Evolutionary conservation across 208 protist species (phyloP).

Genomic region (Leptomonas pyrrhocoris): DNA sequence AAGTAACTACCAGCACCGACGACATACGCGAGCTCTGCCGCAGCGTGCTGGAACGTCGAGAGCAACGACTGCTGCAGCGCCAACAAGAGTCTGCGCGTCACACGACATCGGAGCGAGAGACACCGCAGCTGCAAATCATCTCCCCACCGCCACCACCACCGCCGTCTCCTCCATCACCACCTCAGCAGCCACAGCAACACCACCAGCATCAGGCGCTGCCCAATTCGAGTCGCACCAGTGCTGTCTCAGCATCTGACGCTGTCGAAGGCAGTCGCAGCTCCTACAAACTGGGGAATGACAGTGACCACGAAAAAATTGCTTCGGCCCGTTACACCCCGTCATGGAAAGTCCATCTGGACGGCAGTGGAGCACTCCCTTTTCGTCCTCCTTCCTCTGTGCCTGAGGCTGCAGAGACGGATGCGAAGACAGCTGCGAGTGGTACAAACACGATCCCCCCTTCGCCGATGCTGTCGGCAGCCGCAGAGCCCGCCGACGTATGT

Average conservation of each 20-base stretch:
- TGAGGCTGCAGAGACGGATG: background rate
- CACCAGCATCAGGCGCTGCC: background rate
- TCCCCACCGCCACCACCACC: background rate
- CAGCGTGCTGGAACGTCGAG: constrained; percentile 15
- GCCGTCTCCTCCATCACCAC: background rate
- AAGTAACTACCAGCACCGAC: background rate
- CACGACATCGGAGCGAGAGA: background rate
- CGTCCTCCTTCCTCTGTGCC: background rate
- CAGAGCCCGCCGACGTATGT: background rate
- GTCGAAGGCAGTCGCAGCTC: constrained; percentile 3
- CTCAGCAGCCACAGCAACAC: background rate
- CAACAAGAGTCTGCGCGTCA: background rate
- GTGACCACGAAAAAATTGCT: background rate
- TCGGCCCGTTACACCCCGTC: background rate
- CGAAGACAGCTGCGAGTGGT: background rate
- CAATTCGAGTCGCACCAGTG: background rate
- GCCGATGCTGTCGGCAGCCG: background rate
- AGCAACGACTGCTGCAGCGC: constrained; percentile 10
- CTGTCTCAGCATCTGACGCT: background rate
- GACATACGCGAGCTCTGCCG: constrained; percentile 13
- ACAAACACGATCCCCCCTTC: background rate
- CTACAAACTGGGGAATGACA: background rate
- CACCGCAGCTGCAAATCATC: constrained; percentile 3
- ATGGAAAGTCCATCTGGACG: background rate
- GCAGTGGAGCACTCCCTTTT: background rate